phyloP scores from a whole-genome alignment of 257 asterid species.

The Solanum clarkiae region DNA sequence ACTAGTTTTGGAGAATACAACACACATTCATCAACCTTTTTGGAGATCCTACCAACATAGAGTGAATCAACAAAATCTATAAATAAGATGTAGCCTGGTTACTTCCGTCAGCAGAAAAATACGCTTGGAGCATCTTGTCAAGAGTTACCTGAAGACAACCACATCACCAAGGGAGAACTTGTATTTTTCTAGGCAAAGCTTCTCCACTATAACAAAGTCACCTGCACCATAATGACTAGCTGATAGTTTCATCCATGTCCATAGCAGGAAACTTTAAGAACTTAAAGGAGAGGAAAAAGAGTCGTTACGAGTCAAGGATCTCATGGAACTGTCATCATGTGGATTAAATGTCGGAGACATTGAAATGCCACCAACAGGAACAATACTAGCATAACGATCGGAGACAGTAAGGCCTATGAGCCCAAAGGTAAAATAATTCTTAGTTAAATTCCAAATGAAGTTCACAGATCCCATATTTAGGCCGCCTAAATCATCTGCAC shows the following conservation, averaged over 20 bases:
- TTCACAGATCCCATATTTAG: slow-evolving; percentile 29
- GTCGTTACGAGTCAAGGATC: slow-evolving; percentile 34
- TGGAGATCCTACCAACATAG: not conserved
- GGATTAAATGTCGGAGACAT: slow-evolving; percentile 92
- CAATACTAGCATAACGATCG: slow-evolving; percentile 57
- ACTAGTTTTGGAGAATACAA: not conserved
- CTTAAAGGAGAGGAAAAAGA: not conserved
- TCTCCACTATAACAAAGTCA: slow-evolving; percentile 71
- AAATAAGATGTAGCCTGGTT: not conserved
- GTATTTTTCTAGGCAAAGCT: slow-evolving; percentile 65
- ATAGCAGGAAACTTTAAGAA: not conserved
- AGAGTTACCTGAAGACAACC: slow-evolving; percentile 59
- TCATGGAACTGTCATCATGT: slow-evolving; percentile 5
- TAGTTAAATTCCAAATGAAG: slow-evolving; percentile 33
- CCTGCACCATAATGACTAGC: slow-evolving; percentile 22
- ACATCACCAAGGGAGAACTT: slow-evolving; percentile 75
- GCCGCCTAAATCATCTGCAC: not conserved
- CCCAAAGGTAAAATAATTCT: slow-evolving; percentile 43
- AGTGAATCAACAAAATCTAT: not conserved
- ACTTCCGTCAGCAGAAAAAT: not conserved
- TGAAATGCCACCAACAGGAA: slow-evolving; percentile 71
- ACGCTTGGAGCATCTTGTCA: not conserved
- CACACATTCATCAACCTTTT: not conserved
- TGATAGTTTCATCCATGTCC: not conserved
- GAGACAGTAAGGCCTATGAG: slow-evolving; percentile 58